Evolutionary conservation across 2,329 filamentous ascomycete species (phyloP).

Genomic region (Cercospora zeae-maydis): DNA sequence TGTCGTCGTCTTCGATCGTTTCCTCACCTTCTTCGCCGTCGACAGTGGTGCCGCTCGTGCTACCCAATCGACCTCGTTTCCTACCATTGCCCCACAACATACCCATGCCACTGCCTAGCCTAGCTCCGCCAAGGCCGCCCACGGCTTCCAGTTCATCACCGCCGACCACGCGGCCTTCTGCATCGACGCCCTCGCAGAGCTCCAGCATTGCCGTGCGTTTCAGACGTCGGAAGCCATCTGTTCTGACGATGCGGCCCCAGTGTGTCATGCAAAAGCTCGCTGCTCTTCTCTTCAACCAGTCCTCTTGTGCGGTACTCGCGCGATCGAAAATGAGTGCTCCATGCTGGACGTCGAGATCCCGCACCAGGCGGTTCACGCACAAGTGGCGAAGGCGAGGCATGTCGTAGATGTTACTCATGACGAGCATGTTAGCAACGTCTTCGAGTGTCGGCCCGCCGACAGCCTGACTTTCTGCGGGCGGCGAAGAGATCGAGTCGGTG

Average conservation of each 20-base stretch:
- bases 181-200: slow-evolving; percentile 87
- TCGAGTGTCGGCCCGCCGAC: slow-evolving; percentile 57
- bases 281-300: slow-evolving; percentile 86
- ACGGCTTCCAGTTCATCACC: slow-evolving; percentile 74
- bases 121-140: slow-evolving; percentile 51
- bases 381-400: slow-evolving; percentile 88
- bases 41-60: slow-evolving; percentile 43
- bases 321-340: slow-evolving; percentile 96
- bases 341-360: slow-evolving; percentile 90
- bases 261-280: slow-evolving; percentile 86
- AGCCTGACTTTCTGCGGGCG: slow-evolving; percentile 26
- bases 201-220: slow-evolving; percentile 79
- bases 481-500: slow-evolving; percentile 73
- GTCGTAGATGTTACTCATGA: slow-evolving; percentile 98
- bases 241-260: slow-evolving; percentile 92
- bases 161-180: slow-evolving; percentile 83
- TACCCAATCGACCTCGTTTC: slow-evolving; percentile 44
- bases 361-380: slow-evolving; percentile 83
- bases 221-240: slow-evolving; percentile 77
- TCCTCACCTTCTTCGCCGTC: slow-evolving; percentile 39
- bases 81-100: slow-evolving; percentile 37
- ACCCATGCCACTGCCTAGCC: slow-evolving; percentile 41
- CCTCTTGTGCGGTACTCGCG: slow-evolving; percentile 82
- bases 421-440: slow-evolving; percentile 88
- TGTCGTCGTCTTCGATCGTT: slow-evolving; percentile 31